phyloP scores from a whole-genome alignment of 1,139 yeast genomes.

The Saccharomyces hybrid region DNA sequence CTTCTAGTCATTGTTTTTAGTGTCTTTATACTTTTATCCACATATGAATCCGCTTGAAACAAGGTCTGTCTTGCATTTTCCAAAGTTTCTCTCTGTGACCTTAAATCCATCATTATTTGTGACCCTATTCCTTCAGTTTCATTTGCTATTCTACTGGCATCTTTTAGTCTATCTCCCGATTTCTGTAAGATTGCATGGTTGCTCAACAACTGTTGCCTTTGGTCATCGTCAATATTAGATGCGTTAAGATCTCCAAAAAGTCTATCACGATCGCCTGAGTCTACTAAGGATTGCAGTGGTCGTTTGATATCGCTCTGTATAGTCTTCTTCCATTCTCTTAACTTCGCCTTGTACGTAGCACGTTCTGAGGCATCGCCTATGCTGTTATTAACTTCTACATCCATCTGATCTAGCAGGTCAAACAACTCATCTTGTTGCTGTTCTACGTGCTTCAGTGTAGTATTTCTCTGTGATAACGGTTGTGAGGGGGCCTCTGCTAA shows the following conservation, averaged over 20 bases:
- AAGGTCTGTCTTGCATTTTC: constrained; percentile 75
- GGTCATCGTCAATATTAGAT: constrained; percentile 45
- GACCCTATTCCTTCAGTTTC: constrained; percentile 94
- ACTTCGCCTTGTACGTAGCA: constrained; percentile 21
- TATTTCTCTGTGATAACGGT: constrained; percentile 21
- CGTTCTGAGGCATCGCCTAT: constrained; percentile 18
- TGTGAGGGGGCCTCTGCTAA: constrained; percentile 19
- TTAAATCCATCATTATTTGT: constrained; percentile 75
- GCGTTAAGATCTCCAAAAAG: constrained; percentile 16
- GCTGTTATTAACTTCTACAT: constrained; percentile 28
- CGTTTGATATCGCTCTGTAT: constrained; percentile 18
- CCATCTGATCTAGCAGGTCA: constrained; percentile 31
- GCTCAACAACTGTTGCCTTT: constrained; percentile 71
- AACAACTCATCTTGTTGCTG: constrained; percentile 28
- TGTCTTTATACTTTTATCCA: constrained; percentile 82
- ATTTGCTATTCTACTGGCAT: constrained; percentile 81
- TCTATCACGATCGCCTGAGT: constrained; percentile 23
- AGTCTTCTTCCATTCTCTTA: constrained; percentile 26
- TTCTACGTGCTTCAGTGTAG: constrained; percentile 23
- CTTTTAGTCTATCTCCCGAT: constrained; percentile 74
- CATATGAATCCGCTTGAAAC: constrained; percentile 85
- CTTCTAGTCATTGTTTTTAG: constrained; percentile 88
- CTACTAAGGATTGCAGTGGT: constrained; percentile 25
- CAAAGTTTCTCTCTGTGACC: constrained; percentile 92
- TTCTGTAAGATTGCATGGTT: constrained; percentile 79